phyloP scores from a whole-genome alignment of 1,284 basidiomycete genomes.

The Athelia sp. region DNA sequence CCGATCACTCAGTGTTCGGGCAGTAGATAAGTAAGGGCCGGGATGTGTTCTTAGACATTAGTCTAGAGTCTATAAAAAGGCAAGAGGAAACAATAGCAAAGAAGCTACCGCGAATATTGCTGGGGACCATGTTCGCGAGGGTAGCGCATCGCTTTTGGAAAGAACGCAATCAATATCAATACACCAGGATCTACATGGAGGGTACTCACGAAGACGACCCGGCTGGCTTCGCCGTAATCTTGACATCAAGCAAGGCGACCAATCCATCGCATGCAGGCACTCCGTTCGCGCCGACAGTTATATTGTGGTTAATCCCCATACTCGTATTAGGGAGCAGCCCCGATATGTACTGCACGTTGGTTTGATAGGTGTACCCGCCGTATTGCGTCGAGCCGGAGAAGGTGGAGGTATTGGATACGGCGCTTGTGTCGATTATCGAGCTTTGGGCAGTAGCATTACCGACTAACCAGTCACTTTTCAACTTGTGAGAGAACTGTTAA shows the following conservation, averaged over 20 bases:
- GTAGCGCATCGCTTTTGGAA: not conserved
- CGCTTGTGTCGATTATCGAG: constrained; percentile 44
- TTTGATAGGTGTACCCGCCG: constrained; percentile 68
- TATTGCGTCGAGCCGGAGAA: constrained; percentile 53
- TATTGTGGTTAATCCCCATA: constrained; percentile 74
- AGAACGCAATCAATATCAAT: not conserved
- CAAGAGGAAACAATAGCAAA: not conserved
- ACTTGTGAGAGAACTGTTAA: constrained; percentile 1
- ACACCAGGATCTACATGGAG: not conserved
- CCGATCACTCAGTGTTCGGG: no score
- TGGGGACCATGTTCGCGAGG: not conserved
- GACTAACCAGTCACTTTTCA: constrained; percentile 69
- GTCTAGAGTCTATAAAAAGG: not conserved
- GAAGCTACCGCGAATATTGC: not conserved
- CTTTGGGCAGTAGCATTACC: constrained; percentile 68
- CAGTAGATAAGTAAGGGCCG: no score
- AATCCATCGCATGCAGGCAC: constrained; percentile 77
- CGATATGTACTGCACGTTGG: constrained; percentile 59
- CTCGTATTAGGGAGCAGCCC: constrained; percentile 68
- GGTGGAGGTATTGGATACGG: constrained; percentile 54
- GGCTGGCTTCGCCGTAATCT: constrained; percentile 46
- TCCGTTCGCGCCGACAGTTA: constrained; percentile 54
- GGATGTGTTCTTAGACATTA: no score
- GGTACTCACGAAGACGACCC: constrained; percentile 20
- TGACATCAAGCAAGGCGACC: constrained; percentile 78